Conservation (phyloP, 495 filamentous ascomycete species). For the Oidiodendron maius region DNA sequence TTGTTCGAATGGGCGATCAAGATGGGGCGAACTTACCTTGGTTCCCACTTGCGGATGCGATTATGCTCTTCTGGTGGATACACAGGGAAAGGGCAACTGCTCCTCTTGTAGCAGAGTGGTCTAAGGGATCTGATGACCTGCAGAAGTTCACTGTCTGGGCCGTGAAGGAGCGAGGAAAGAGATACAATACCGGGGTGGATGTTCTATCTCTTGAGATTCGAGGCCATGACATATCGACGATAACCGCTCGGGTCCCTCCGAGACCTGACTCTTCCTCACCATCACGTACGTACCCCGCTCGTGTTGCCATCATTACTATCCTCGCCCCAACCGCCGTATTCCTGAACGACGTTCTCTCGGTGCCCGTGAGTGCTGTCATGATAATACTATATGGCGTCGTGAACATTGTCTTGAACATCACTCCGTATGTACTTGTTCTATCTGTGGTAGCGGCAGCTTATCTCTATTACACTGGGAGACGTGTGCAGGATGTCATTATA, state of each 20-base stretch:
- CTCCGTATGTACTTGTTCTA: not conserved
- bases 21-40: constrained; percentile 10
- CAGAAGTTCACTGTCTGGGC: not conserved
- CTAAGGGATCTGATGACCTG: not conserved
- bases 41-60: constrained; percentile 10
- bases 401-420: not conserved
- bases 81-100: not conserved
- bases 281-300: constrained; percentile 1
- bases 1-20: constrained; percentile 1
- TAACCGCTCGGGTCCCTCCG: not conserved
- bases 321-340: constrained; percentile 7
- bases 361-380: not conserved
- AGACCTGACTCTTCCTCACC: constrained; percentile 6
- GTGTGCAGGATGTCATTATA: too few species aligned
- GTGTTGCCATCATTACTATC: constrained; percentile 1
- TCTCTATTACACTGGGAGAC: too few species aligned
- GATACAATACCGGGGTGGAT: not conserved
- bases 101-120: not conserved
- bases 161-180: too few species aligned
- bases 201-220: not conserved
- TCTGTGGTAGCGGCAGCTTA: too few species aligned
- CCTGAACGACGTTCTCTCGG: constrained; percentile 1
- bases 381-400: not conserved
- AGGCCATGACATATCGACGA: not conserved
- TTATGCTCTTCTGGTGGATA: constrained; percentile 11